A percentile compares a stretch with the other conserved stretches of the same genome.
Conservation (phyloP, 805 yeast species). For the Zygoascus ofunaensis region DNA sequence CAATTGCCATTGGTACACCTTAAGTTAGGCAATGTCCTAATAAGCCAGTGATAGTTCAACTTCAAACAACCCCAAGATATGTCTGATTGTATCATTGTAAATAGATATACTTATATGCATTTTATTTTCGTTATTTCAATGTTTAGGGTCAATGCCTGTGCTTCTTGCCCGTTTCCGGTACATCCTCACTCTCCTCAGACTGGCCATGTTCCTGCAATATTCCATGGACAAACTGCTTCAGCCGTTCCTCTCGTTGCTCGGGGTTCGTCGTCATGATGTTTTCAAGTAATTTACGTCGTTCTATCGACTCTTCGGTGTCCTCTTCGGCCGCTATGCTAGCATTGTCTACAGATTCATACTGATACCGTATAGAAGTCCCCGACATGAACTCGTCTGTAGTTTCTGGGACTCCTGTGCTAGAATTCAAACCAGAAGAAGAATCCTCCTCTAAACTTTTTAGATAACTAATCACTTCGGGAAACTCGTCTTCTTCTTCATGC, state of each 20-base stretch:
- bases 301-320: conserved; percentile 39
- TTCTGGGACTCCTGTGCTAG: not conserved
- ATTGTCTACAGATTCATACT: conserved; percentile 13
- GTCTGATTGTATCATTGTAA: no score
- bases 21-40: no score
- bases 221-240: not conserved
- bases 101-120: conserved; percentile 1
- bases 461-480: conserved; percentile 65
- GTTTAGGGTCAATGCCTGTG: not conserved
- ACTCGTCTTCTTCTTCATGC: conserved; percentile 78
- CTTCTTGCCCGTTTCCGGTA: not conserved
- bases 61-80: no score
- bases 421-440: conserved; percentile 9
- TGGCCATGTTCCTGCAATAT: not conserved
- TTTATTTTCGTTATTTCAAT: not conserved
- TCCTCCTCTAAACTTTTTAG: conserved; percentile 38
- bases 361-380: conserved; percentile 15
- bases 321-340: conserved; percentile 5
- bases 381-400: not conserved
- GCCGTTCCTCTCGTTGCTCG: conserved; percentile 41
- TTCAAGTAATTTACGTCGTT: conserved; percentile 55
- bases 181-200: not conserved
- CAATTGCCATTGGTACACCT: no score
- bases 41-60: no score
- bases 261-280: conserved; percentile 70